These are phyloP conservation scores for Colletotrichum tofieldiae DNA, from an alignment of 2,329 filamentous ascomycete species.

Conservation along the genomic window DNA sequence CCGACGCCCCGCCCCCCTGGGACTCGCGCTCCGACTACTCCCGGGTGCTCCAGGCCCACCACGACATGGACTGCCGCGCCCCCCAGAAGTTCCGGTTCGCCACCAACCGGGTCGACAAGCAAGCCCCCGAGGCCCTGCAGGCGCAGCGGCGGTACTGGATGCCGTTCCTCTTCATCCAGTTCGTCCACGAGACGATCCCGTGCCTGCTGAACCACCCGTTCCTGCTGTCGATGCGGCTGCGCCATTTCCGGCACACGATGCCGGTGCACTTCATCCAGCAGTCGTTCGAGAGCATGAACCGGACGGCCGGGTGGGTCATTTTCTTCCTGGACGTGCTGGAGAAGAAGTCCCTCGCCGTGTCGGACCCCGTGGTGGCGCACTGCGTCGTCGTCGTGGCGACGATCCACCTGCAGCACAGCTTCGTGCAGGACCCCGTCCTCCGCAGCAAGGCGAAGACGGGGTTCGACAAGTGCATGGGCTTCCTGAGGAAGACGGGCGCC, in stretches of 20 bases:
- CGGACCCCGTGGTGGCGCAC: conserved; percentile 55
- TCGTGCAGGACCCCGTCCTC: conserved; percentile 52
- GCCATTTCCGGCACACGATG: conserved; percentile 66
- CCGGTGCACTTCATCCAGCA: conserved; percentile 70
- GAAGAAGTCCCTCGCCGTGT: conserved; percentile 60
- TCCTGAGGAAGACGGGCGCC: conserved; percentile 46
- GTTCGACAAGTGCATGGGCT: conserved; percentile 49
- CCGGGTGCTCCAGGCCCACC: conserved; percentile 63
- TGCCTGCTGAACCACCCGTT: conserved; percentile 69
- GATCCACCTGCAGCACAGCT: conserved; percentile 69
- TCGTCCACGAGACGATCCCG: conserved; percentile 67
- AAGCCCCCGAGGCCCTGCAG: conserved; percentile 58
- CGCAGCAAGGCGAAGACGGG: conserved; percentile 47
- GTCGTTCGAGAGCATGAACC: conserved; percentile 66
- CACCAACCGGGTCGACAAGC: conserved; percentile 62
- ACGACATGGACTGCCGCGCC: conserved; percentile 67
- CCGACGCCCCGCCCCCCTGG: conserved; percentile 58
- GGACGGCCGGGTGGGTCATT: conserved; percentile 68
- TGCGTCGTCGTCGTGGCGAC: conserved; percentile 68
- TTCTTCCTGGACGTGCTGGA: conserved; percentile 65
- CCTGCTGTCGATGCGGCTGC: conserved; percentile 66
- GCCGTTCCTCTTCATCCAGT: conserved; percentile 67
- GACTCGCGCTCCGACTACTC: conserved; percentile 68
- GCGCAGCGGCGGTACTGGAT: conserved; percentile 66
- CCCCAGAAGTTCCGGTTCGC: conserved; percentile 67